Base-by-base conservation (phyloP, 108 stramenopile species). In the Pseudonitzschia pungens region DNA sequence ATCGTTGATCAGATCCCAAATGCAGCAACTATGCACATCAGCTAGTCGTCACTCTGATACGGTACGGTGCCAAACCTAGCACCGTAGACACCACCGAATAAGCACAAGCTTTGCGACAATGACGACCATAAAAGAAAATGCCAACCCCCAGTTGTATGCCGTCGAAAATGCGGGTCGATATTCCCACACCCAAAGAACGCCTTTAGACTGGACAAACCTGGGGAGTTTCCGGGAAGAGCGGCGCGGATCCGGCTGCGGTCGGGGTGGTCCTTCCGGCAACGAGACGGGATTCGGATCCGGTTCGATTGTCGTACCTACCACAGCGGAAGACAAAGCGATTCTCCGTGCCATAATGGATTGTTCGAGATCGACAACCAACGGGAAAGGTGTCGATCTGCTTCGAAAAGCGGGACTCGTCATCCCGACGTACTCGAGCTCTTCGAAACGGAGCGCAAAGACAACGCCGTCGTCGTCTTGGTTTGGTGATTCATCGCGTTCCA, bases 91-190 rank as follows among this genome's bases (percentile, higher is more conserved):
- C n/a, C n/a, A n/a, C n/a, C n/a, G n/a, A n/a, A n/a, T n/a, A n/a
- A n/a, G n/a, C n/a, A n/a, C n/a, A n/a, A n/a, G n/a, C 36, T 36
- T 2, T 36, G 26, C 24, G 10, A 55, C 22, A 55, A 55, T 55
- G 54, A 11, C 54, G 4, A 52, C 42, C 43, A 50, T 71, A 24
- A 85, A 85, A 65, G 81, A 85, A 53, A 86, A 86, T 70, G 80
- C 82, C 2, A 86, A 86, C 53, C 86, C 86, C 4, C 71, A 73
- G 15, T 65, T 86, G 24, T 70, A 43, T 27, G 63, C 72, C 9
- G 83, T 86, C 6, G 69, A 72, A 14, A 74, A 67, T 20, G 22
- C 54, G 54, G 45, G 67, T 20, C 41, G 58, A 53, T 27, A 63
- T 16, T 21, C 60, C 22, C 71, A 66, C 26, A 20, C 67, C 8